phyloP scores from a whole-genome alignment of 2,329 filamentous ascomycete genomes.

The Polytolypa hystricis region DNA sequence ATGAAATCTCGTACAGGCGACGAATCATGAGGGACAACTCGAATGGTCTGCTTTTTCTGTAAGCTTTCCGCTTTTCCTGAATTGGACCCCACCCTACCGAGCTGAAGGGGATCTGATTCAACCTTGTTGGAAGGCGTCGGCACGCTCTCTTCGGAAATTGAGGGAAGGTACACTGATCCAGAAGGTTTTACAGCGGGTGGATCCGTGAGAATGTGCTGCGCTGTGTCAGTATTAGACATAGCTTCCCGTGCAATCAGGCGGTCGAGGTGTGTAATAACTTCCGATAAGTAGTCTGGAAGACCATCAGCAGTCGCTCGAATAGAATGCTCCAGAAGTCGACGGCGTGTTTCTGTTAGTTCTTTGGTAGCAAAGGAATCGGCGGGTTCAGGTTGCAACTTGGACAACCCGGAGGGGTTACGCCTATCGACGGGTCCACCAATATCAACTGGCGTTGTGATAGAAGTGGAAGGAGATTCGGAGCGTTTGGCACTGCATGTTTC shows the following conservation, averaged over 20 bases:
- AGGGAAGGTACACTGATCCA: conserved; percentile 14
- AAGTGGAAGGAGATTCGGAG: conserved; percentile 43
- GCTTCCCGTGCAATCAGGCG: conserved; percentile 40
- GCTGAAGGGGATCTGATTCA: conserved; percentile 12
- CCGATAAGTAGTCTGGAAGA: conserved; percentile 42
- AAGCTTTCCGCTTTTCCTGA: conserved; percentile 4
- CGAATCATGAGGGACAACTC: conserved; percentile 45
- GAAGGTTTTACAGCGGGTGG: neutral
- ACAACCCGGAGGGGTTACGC: conserved; percentile 31
- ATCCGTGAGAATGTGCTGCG: conserved; percentile 15
- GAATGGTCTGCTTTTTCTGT: conserved; percentile 39
- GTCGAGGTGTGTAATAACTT: conserved; percentile 51
- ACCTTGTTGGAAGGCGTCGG: too few species aligned
- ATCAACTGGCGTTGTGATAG: conserved; percentile 27
- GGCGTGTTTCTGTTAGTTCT: conserved; percentile 48
- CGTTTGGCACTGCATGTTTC: conserved; percentile 29
- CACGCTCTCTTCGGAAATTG: conserved; percentile 9
- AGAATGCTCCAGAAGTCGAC: conserved; percentile 44
- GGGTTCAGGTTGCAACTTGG: conserved; percentile 35
- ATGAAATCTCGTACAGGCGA: conserved; percentile 33
- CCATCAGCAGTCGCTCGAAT: conserved; percentile 33
- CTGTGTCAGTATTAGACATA: conserved; percentile 22
- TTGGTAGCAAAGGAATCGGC: conserved; percentile 42
- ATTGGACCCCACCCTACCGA: neutral
- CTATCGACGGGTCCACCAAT: conserved; percentile 12